Percentiles rank a stretch among this genome's conserved stretches.
These are phyloP conservation scores for Penicillium nucicola DNA, from an alignment of 495 filamentous ascomycete genomes.

Conservation along the genomic window DNA sequence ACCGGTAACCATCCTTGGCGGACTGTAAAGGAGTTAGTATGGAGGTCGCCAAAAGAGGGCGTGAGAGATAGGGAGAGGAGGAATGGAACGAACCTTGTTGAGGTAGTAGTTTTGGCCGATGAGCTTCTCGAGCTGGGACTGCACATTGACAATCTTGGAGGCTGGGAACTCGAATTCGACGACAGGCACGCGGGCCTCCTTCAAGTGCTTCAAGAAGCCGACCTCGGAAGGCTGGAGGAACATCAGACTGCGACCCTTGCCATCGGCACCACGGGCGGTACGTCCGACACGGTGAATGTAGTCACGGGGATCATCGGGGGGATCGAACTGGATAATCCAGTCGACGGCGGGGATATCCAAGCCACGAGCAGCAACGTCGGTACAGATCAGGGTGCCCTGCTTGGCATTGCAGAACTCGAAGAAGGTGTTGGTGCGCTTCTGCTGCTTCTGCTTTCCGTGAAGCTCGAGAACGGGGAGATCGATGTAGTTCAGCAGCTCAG, in stretches of 20 bases:
- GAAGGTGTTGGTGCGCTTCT: conserved; percentile 95
- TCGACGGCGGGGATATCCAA: conserved; percentile 92
- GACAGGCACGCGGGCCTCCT: conserved; percentile 87
- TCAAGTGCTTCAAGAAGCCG: conserved; percentile 87
- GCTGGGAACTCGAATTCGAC: conserved; percentile 94
- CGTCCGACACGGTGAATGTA: conserved; percentile 98
- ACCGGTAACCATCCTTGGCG: conserved; percentile 69
- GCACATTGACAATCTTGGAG: conserved; percentile 91
- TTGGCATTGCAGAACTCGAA: conserved; percentile 97
- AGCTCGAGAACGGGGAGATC: conserved; percentile 76
- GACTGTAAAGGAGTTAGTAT: conserved; percentile 37
- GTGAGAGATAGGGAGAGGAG: too few species aligned
- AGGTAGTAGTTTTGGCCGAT: conserved; percentile 95
- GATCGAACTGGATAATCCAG: conserved; percentile 95
- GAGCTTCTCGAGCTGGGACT: conserved; percentile 87
- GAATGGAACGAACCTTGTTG: conserved; percentile 62
- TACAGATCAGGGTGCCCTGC: conserved; percentile 88
- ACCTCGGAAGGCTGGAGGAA: conserved; percentile 92
- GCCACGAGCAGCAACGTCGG: conserved; percentile 91
- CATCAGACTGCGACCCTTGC: conserved; percentile 79
- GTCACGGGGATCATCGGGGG: conserved; percentile 84
- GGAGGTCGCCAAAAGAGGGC: background rate
- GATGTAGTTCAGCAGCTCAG: conserved; percentile 93
- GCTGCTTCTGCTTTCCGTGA: conserved; percentile 96
- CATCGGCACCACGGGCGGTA: conserved; percentile 81